Base-by-base conservation (phyloP, 495 filamentous ascomycete species). In the Immersiella caudata region DNA sequence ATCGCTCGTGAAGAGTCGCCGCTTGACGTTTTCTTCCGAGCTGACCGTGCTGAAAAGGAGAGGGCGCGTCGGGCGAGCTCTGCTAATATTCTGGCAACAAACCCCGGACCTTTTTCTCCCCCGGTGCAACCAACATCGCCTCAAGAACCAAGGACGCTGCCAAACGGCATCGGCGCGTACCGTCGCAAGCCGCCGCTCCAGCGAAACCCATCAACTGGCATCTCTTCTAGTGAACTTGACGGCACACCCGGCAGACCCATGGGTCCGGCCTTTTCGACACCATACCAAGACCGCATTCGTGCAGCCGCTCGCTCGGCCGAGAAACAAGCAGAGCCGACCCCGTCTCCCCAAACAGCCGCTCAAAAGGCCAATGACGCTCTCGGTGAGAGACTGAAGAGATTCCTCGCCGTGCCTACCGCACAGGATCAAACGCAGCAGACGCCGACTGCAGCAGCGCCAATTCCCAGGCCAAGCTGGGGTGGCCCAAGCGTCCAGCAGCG, bases 21-120 rank as follows among this genome's bases (percentile, higher is more conserved):
- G 1, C 81, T 98, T 9, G 93, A 97, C 69, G 82, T 94, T 61
- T 87, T 98, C 68, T 97, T 98, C 82, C 89, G 89, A 64, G 93
- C 93, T 50, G 91, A 96, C 70, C 85, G 90, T 51, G 89, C 90
- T 67, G 89, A 93, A 71, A 91, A 88, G 73, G 89, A 88, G 40
- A 81, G 86, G 67, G 81, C 79, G 67, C 84, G 76, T 68, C 76
- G 76, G 77, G 84, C 79, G 71, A 88, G 76, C 67, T 80, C 72
- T 58, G 75, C 67, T 63, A 78, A 77, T 62, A 72, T 71, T 33
- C 71, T 71, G 65, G 70, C 59, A 0, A 64, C 67, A 2, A 59
- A 62, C 49, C 69, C 75, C 4, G 69, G 75, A 3, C 76, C 79
- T 0, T 80, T 78, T 56, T 83, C 73, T 1, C 76, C 79, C 24